Evolutionary conservation across 2,329 filamentous ascomycete genomes (phyloP).

Genomic region (Amesomyces nigricolor): DNA sequence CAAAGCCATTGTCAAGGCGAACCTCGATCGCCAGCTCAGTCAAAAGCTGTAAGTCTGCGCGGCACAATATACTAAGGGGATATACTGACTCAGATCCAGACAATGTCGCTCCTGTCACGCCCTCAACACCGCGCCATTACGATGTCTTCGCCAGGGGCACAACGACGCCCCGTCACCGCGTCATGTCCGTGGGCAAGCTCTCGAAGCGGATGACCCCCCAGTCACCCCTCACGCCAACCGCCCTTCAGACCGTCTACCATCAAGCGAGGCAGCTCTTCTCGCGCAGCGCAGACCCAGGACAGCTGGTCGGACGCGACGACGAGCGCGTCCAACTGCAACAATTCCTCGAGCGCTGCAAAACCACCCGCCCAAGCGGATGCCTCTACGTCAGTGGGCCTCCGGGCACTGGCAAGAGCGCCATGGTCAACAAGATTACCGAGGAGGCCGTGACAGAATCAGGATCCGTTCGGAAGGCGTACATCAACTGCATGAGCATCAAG

Average conservation of each 20-base stretch:
- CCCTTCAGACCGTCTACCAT: conserved; percentile 74
- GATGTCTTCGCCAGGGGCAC: conserved; percentile 69
- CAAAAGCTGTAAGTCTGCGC: conserved; percentile 10
- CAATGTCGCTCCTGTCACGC: conserved; percentile 51
- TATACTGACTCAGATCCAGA: background rate
- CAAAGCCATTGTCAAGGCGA: conserved; percentile 17
- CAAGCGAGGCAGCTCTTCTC: conserved; percentile 82
- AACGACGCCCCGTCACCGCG: conserved; percentile 76
- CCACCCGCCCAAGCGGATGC: conserved; percentile 64
- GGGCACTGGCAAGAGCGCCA: conserved; percentile 93
- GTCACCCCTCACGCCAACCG: conserved; percentile 64
- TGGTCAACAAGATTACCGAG: conserved; percentile 74
- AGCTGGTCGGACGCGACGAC: conserved; percentile 71
- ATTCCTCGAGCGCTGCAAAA: conserved; percentile 63
- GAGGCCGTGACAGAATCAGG: conserved; percentile 46
- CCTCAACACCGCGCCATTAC: conserved; percentile 69
- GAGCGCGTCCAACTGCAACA: conserved; percentile 57
- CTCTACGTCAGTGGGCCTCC: conserved; percentile 94
- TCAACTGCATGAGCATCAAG: conserved; percentile 98
- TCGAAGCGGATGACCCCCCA: conserved; percentile 74
- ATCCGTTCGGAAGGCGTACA: conserved; percentile 63
- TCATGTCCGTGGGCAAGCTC: conserved; percentile 69
- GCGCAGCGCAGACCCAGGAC: conserved; percentile 66
- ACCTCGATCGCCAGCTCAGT: conserved; percentile 20
- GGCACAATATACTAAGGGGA: background rate